Evolutionary conservation across 768 basidiomycete genomes (phyloP).

Genomic region (Pulveroboletus frians): DNA sequence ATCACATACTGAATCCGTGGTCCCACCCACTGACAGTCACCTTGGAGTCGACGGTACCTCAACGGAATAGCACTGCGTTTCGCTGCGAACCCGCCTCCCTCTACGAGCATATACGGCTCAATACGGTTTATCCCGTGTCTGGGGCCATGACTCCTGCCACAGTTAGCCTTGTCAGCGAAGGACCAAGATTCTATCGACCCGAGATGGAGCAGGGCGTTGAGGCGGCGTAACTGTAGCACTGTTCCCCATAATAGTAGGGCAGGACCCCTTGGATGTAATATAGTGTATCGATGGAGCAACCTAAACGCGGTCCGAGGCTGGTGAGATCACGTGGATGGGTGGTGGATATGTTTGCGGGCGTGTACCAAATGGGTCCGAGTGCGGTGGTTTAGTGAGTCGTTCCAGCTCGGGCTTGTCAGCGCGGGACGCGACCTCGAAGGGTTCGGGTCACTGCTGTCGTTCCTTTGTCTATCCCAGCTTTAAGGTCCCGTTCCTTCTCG

Average conservation of each 20-base stretch:
- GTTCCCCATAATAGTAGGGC: neutral
- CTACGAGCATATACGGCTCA: neutral
- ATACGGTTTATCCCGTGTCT: neutral
- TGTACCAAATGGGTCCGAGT: slow-evolving; percentile 31
- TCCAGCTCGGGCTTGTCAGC: slow-evolving; percentile 27
- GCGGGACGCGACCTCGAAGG: slow-evolving; percentile 33
- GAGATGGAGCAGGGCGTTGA: neutral
- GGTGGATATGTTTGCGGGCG: slow-evolving; percentile 6
- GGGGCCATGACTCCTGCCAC: neutral
- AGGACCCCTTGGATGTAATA: neutral
- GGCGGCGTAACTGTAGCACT: neutral
- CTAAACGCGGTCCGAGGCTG: slow-evolving; percentile 1
- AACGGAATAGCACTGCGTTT: neutral
- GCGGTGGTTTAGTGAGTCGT: slow-evolving; percentile 16
- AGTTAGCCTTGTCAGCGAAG: neutral
- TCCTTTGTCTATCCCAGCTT: slow-evolving; percentile 8
- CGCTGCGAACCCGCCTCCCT: neutral
- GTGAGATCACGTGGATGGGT: slow-evolving; percentile 22
- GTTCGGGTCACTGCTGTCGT: slow-evolving; percentile 6
- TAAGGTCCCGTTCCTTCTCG: slow-evolving; percentile 5
- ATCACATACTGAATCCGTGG: neutral
- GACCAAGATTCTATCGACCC: neutral
- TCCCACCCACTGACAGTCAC: neutral
- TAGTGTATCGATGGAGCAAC: neutral
- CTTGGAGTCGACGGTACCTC: neutral